Evolutionary conservation across 768 basidiomycete genomes (phyloP).

Genomic region (Boletus rubroflammeus): DNA sequence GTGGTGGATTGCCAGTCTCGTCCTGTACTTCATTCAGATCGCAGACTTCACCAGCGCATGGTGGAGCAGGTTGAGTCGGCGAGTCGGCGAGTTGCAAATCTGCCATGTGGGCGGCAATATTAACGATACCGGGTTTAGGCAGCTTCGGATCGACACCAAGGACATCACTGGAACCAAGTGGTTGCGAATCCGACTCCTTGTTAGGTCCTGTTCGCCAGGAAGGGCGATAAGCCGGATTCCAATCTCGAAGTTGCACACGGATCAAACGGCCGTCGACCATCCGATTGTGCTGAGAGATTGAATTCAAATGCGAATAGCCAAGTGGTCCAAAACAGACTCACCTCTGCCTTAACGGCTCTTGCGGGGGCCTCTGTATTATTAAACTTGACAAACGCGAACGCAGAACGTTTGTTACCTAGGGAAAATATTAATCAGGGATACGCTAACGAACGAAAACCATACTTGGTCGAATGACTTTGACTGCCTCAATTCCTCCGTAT

Average conservation of each 20-base stretch:
- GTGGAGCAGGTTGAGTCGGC: background rate
- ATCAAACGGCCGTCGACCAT: constrained; percentile 66
- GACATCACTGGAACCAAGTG: constrained; percentile 7
- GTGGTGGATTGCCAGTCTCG: background rate
- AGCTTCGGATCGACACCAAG: constrained; percentile 9
- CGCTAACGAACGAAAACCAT: constrained; percentile 21
- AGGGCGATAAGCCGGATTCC: constrained; percentile 51
- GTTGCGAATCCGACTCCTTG: constrained; percentile 37
- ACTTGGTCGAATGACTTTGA: constrained; percentile 68
- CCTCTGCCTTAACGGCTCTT: constrained; percentile 66
- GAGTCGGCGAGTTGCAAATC: constrained; percentile 9
- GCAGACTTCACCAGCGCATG: constrained; percentile 6
- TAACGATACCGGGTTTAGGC: constrained; percentile 3
- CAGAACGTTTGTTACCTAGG: constrained; percentile 59
- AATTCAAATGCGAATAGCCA: constrained; percentile 1
- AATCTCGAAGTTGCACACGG: constrained; percentile 72
- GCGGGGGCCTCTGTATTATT: constrained; percentile 58
- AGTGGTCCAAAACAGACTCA: constrained; percentile 26
- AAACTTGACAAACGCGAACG: constrained; percentile 78
- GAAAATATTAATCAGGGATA: background rate
- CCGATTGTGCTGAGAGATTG: constrained; percentile 59
- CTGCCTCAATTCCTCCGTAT: constrained; percentile 61
- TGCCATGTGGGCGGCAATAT: constrained; percentile 11
- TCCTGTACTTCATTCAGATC: constrained; percentile 20
- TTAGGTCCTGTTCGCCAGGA: constrained; percentile 35